Conservation (phyloP, 1,284 basidiomycete species). For the Cutaneotrichosporon cyanovorans region DNA sequence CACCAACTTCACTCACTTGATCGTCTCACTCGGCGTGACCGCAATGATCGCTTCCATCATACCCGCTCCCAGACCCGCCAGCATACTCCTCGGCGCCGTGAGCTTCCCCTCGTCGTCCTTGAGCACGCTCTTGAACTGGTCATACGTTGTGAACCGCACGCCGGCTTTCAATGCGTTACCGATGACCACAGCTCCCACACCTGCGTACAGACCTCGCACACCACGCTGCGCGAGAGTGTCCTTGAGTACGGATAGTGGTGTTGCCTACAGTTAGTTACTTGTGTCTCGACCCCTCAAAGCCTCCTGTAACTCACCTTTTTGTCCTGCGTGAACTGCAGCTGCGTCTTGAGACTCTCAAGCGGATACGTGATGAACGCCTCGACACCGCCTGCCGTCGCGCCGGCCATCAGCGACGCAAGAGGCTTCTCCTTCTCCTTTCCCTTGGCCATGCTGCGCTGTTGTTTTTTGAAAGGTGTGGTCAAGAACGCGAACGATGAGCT, state of each 20-base stretch:
- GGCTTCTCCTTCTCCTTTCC: constrained; percentile 60
- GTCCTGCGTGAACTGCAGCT: constrained; percentile 46
- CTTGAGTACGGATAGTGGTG: constrained; percentile 61
- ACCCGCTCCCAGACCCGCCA: constrained; percentile 89
- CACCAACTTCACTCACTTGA: constrained; percentile 82
- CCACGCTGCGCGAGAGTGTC: constrained; percentile 67
- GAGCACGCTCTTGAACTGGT: constrained; percentile 78
- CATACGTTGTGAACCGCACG: constrained; percentile 90
- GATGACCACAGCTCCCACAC: constrained; percentile 76
- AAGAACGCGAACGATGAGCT: neutral
- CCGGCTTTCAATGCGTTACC: constrained; percentile 88
- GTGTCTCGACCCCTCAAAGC: neutral
- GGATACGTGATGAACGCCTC: constrained; percentile 66
- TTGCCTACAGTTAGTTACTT: constrained; percentile 51
- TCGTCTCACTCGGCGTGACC: constrained; percentile 95
- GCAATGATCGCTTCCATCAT: constrained; percentile 91
- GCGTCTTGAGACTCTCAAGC: constrained; percentile 79
- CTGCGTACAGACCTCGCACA: constrained; percentile 70
- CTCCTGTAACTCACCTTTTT: constrained; percentile 28
- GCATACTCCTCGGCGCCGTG: constrained; percentile 69
- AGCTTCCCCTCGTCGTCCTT: constrained; percentile 86
- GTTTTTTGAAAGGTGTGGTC: neutral
- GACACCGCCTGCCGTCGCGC: constrained; percentile 86
- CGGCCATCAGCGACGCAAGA: constrained; percentile 66
- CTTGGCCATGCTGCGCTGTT: constrained; percentile 15